Conservation (phyloP, 139 green algal genomes). For the Chlamydomonas applanata region DNA sequence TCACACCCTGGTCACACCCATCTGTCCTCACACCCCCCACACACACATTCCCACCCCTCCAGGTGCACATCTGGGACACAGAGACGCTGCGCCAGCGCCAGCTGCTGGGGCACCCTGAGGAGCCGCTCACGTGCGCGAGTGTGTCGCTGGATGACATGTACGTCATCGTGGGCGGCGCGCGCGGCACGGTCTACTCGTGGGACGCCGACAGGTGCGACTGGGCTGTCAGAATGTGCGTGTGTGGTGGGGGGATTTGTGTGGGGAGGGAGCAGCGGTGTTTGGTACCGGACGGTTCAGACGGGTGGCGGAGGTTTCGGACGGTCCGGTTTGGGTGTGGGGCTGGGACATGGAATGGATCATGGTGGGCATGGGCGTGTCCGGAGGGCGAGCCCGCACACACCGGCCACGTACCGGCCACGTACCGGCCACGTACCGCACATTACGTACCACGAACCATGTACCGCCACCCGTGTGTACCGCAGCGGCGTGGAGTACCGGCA, state of each 20-base stretch:
- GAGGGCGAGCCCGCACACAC: no score
- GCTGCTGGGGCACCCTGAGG: constrained; percentile 28
- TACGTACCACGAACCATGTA: no score
- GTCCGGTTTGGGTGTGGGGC: no score
- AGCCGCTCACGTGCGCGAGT: constrained; percentile 33
- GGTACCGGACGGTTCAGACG: no score
- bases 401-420: no score
- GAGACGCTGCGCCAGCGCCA: constrained; percentile 14
- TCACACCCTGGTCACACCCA: neutral
- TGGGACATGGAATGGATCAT: no score
- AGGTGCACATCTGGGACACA: constrained; percentile 41
- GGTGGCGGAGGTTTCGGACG: no score
- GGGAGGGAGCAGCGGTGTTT: no score
- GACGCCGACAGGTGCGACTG: constrained; percentile 24
- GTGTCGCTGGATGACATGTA: constrained; percentile 39
- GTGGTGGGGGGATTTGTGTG: no score
- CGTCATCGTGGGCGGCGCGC: constrained; percentile 27
- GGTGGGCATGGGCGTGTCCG: no score
- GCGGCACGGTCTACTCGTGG: constrained; percentile 37
- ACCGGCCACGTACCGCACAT: no score
- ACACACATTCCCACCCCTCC: neutral
- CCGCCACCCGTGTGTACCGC: no score
- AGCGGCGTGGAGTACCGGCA: constrained; percentile 25
- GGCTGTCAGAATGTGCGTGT: neutral
- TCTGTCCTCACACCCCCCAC: neutral